Percentiles rank a stretch among this genome's conserved stretches.
These are phyloP conservation scores for Ustilago tritici DNA, from an alignment of 1,284 basidiomycete species.

Conservation along the genomic window DNA sequence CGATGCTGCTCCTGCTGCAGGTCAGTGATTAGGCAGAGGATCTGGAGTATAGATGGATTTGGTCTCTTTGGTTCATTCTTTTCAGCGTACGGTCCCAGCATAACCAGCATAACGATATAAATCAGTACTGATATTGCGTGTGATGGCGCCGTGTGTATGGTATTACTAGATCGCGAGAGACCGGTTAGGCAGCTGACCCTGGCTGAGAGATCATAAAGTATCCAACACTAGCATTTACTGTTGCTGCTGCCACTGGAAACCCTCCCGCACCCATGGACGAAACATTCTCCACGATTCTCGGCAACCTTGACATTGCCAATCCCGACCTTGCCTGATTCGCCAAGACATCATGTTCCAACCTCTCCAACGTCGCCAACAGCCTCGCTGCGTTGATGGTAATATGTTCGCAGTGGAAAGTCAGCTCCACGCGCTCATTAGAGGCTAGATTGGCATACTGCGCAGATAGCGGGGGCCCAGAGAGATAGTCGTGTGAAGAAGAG, in stretches of 20 bases:
- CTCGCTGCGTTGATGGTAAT: conserved; percentile 50
- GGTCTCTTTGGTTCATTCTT: not conserved
- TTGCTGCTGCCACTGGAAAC: not conserved
- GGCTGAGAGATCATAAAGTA: conserved; percentile 25
- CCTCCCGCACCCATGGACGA: not conserved
- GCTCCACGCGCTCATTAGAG: conserved; percentile 38
- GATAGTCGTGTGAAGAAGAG: conserved; percentile 48
- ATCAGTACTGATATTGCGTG: not conserved
- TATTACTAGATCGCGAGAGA: not conserved
- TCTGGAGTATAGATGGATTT: conserved; percentile 3
- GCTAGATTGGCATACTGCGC: conserved; percentile 29
- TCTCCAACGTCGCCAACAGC: conserved; percentile 42
- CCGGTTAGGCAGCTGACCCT: conserved; percentile 7
- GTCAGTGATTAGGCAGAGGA: not conserved
- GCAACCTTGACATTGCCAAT: conserved; percentile 11
- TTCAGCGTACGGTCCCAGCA: not conserved
- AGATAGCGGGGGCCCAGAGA: conserved; percentile 40
- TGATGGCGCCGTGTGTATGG: not conserved
- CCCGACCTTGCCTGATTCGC: conserved; percentile 23
- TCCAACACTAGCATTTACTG: conserved; percentile 10
- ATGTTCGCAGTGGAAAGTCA: conserved; percentile 53
- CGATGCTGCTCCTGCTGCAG: not conserved
- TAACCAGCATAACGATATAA: not conserved
- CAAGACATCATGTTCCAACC: conserved; percentile 49
- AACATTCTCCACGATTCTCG: conserved; percentile 21